Evolutionary conservation across 495 filamentous ascomycete genomes (phyloP), one percentile per base, ranked within the genome.

Genomic region (Podospora didyma): DNA sequence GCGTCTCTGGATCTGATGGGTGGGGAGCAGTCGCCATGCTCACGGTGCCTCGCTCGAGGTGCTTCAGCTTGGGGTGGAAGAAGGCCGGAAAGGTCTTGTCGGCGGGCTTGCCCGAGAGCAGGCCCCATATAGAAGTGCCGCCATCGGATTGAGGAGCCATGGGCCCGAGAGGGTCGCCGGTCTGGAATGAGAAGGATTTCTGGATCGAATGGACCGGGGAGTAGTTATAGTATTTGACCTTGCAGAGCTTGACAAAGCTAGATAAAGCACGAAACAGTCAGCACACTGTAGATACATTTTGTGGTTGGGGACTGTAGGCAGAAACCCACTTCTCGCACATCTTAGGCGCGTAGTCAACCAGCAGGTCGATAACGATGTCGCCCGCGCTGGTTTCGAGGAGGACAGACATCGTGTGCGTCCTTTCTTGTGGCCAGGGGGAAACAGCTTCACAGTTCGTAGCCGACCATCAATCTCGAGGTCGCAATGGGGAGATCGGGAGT

Each of bases 161-260:
- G 6, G 92, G 92, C 7, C 92, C 92, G 42, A 96, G 81, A 35
- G 92, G 92, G 69, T 97, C 92, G 62, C 92, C 92, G 53, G 92
- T 94, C 66, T 97, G 92, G 72, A 96, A 96, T 53, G 92, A 92
- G 75, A 96, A 96, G 69, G 89, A 84, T 63, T 89, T 89, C 68
- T 96, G 92, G 49, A 97, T 82, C 60, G 84, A 88, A 74, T 95
- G 86, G 53, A 96, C 74, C 35, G 92, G 92, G 26, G 91, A 86
- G 69, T 92, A 97, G 77, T 97, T 97, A 83, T 96, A 97, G 73
- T 96, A 97, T 77, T 96, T 97, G 72, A 90, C 76, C 69, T 96
- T 96, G 82, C 92, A 97, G 63, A 97, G 89, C 83, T 97, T 97
- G 22, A 97, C 77, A 73, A 97, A 96, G 81, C 91, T 96, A 78